Evolutionary conservation across 768 basidiomycete genomes (phyloP).

Genomic region (Pulveroboletus sp.): DNA sequence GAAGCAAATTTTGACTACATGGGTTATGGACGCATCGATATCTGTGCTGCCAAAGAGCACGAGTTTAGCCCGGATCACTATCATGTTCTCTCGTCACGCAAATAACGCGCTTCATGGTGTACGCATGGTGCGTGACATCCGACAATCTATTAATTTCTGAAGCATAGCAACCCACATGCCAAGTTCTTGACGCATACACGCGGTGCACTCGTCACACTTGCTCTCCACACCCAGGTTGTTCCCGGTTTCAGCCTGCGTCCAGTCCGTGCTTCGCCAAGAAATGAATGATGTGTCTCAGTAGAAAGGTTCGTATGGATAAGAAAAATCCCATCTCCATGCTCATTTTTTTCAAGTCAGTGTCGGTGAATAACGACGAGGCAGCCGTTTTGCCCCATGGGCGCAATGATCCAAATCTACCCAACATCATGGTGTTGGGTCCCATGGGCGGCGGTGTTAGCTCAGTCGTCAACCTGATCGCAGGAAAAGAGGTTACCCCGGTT

Average conservation of each 20-base stretch:
- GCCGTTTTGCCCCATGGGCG: background rate
- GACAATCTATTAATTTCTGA: background rate
- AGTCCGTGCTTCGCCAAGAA: background rate
- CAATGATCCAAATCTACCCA: conserved; percentile 10
- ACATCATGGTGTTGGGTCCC: conserved; percentile 26
- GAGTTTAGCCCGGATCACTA: background rate
- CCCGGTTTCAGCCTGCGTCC: background rate
- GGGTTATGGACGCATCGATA: no score
- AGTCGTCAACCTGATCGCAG: conserved; percentile 30
- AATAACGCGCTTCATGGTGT: conserved; percentile 8
- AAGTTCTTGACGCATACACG: background rate
- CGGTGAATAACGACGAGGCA: conserved; percentile 1
- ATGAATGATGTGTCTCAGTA: conserved; percentile 14
- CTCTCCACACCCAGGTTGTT: background rate
- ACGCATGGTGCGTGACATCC: conserved; percentile 10
- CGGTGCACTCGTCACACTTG: background rate
- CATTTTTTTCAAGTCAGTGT: conserved; percentile 5
- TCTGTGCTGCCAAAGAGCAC: no score
- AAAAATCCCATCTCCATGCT: background rate
- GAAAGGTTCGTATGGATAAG: conserved; percentile 13
- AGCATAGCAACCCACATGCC: conserved; percentile 8
- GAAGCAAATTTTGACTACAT: no score
- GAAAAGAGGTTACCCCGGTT: conserved; percentile 16
- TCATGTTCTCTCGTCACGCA: conserved; percentile 1
- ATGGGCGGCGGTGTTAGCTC: conserved; percentile 27